Evolutionary conservation across 768 basidiomycete species (phyloP), one percentile per base, ranked within the genome.

Genomic region (Filobasidium floriforme): DNA sequence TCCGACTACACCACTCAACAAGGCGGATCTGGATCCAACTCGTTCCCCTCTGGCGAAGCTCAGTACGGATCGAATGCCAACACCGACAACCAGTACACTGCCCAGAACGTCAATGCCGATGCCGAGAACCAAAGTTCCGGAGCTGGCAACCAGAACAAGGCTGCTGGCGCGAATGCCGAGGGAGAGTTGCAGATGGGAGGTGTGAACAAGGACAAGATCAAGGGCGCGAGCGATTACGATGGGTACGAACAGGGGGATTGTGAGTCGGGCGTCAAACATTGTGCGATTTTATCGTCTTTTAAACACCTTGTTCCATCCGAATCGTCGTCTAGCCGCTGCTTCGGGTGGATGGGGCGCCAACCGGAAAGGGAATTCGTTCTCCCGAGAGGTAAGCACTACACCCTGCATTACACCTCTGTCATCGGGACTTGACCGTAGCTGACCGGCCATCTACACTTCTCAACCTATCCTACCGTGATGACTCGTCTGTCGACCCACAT

Each of bases 331-430:
- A 66, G 65, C 65, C 7, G 54, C 65, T 18, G 59, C 65, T 7
- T 22, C n/a, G n/a, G 65, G 65, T 12, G 65, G 65, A 14, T 66
- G 59, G 51, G 65, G 65, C 1, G 60, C 59, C 37, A 66, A 66
- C 26, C 7, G 54, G 40, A 60, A 49, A 26, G 65, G 65, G 5
- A 60, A 66, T 32, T 66, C 65, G 29, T 66, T 66, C 52, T 61
- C 65, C 9, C 26, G 65, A 41, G 43, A 54, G 51, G 65, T 60
- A 28, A 41, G 65, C 37, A 10, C 46, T 44, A 10, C 43, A 10
- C 43, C 19, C 43, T 19, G 43, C 19, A 10, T 22, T 49, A 6
- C 46, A 49, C 22, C 46, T 14, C 46, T 49, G 5, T 3, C 3
- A 37, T 9, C 32, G 3, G 32, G 9, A 9, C 32, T 37, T 14